A percentile compares a stretch with the other conserved stretches of the same genome.
These are phyloP conservation scores for Candida yuanshanica DNA, from an alignment of 805 yeast species.

Conservation along the genomic window DNA sequence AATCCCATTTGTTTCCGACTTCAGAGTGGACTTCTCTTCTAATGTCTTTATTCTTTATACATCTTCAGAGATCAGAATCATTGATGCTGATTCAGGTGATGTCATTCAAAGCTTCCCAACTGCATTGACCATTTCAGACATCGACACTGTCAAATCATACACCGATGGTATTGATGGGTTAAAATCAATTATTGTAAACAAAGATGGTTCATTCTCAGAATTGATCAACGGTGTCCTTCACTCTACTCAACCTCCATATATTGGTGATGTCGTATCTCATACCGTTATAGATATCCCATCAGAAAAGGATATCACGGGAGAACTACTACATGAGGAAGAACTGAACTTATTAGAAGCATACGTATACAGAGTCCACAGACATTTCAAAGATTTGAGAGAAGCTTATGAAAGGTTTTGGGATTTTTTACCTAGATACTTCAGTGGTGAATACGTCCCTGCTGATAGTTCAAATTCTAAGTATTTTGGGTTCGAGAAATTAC, in stretches of 20 bases:
- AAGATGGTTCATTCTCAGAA: slow-evolving; percentile 8
- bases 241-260: slow-evolving; percentile 43
- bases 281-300: slow-evolving; percentile 23
- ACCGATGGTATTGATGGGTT: slow-evolving; percentile 14
- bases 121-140: slow-evolving; percentile 7
- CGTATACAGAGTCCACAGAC: slow-evolving; percentile 27
- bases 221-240: slow-evolving; percentile 7
- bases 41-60: slow-evolving; percentile 18
- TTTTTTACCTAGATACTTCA: slow-evolving; percentile 6
- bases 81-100: slow-evolving; percentile 22
- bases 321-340: slow-evolving; percentile 27
- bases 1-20: slow-evolving; percentile 19
- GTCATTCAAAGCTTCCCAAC: slow-evolving; percentile 13
- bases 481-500: slow-evolving; percentile 42
- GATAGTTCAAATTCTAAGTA: slow-evolving; percentile 15
- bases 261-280: slow-evolving; percentile 32
- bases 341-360: slow-evolving; percentile 27
- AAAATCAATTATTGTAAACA: slow-evolving; percentile 9
- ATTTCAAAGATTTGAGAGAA: slow-evolving; percentile 15
- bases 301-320: slow-evolving; percentile 22
- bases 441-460: slow-evolving; percentile 7
- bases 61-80: slow-evolving; percentile 16
- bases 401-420: slow-evolving; percentile 11
- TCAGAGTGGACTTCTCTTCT: slow-evolving; percentile 13
- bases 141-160: slow-evolving; percentile 3